Base-by-base conservation (phyloP, 2,329 filamentous ascomycete genomes). In the Purpureocillium lavendulum region DNA sequence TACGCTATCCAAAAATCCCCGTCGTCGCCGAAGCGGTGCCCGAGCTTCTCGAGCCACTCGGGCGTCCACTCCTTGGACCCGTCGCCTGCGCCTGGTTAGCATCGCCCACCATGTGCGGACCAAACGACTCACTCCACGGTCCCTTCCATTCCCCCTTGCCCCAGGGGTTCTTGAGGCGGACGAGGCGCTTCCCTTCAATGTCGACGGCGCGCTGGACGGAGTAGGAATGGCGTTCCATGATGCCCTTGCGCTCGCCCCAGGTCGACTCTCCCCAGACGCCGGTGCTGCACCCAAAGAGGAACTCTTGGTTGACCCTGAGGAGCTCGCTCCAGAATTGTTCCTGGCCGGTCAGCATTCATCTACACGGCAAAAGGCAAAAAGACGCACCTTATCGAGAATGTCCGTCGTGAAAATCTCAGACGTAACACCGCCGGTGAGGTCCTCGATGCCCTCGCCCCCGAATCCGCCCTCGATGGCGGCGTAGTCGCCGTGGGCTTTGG, bases 1-100 rank as follows among this genome's bases (percentile, higher is more conserved):
- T 78, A 77, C 3, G 70, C 66, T 50, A 77, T 77, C 73, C 73
- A 77, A 45, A 77, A 77, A 34, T 71, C 76, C 17, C 84, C 84
- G 49, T 89, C 84, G 48, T 87, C 82, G 30, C 84, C 84, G 49
- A 89, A 89, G 32, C 74, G 77, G 55, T 89, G 84, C 34, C 73
- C 70, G 1, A 92, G 70, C 50, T 82, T 79, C 43, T 78, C 63
- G 61, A 90, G 79, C 75, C 82, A 87, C 48, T 88, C 80, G 0
- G 84, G 70, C 1, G 84, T 90, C 87, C 87, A 94, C 58, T 90
- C 81, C 51, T 86, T 84, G 7, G 82, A 87, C 0, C 87, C 87
- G 53, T 92, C 87, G 4, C 69, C 70, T 65, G 13, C 29, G 12
- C n/a, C 6, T 6, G n/a, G 29, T 30, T 30, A 30, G 29, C 29